phyloP scores from a whole-genome alignment of 139 green algal genomes.

The Chlorella sorokiniana region DNA sequence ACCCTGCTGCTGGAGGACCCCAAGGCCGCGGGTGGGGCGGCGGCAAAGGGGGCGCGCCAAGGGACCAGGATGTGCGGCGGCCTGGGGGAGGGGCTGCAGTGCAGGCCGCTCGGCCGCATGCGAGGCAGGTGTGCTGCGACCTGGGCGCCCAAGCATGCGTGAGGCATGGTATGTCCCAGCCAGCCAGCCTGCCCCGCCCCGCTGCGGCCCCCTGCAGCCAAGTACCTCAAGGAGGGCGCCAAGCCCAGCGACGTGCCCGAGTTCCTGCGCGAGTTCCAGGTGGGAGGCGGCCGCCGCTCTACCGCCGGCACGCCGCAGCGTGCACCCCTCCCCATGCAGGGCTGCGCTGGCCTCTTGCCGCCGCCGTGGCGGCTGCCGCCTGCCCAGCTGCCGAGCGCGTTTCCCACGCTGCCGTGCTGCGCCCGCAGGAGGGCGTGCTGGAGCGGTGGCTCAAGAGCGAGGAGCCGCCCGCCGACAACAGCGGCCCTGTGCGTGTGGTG shows the following conservation, averaged over 20 bases:
- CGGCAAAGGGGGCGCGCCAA: too few species aligned
- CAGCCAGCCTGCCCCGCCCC: not conserved
- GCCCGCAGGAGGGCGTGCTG: constrained; percentile 37
- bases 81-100: too few species aligned
- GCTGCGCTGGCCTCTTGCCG: not conserved
- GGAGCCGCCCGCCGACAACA: constrained; percentile 44
- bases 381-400: not conserved
- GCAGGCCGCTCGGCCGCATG: too few species aligned
- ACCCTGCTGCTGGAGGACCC: constrained; percentile 9
- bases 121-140: too few species aligned
- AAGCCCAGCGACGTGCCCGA: constrained; percentile 35
- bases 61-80: too few species aligned
- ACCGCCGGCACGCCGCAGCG: not conserved
- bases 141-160: too few species aligned
- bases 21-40: not conserved
- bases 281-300: not conserved
- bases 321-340: not conserved
- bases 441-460: constrained; percentile 53
- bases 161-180: too few species aligned
- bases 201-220: constrained; percentile 9
- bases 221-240: constrained; percentile 40
- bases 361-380: not conserved
- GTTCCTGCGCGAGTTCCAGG: constrained; percentile 54
- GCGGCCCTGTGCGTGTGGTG: constrained; percentile 48
- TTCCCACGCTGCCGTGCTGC: constrained; percentile 17